Percentiles rank a stretch among this genome's conserved stretches.
Conservation (phyloP, 2,329 filamentous ascomycete species). For the Tolypocladium cylindrosporum region DNA sequence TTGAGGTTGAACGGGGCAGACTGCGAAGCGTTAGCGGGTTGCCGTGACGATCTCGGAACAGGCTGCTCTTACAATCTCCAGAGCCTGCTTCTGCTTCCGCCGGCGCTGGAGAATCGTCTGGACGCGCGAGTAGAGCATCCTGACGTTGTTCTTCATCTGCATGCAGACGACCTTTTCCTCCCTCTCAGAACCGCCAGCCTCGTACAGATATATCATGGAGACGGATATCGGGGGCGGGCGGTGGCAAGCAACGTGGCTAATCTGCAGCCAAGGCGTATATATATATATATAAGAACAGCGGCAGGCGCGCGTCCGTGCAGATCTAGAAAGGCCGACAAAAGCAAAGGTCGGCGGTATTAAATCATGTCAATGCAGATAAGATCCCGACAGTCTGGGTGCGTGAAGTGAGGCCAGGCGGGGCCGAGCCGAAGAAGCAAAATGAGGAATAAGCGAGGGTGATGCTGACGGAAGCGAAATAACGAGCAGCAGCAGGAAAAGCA, state of each 20-base stretch:
- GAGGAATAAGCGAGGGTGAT: not conserved
- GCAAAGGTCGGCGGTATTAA: not conserved
- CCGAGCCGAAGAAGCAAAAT: not conserved
- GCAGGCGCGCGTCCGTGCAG: not conserved
- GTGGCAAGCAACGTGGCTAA: too few relatives aligned
- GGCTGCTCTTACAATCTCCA: constrained; percentile 33
- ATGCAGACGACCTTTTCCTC: constrained; percentile 8
- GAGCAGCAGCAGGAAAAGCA: not conserved
- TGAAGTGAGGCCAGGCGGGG: not conserved
- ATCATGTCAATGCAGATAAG: not conserved
- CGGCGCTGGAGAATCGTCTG: constrained; percentile 31
- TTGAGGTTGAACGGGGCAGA: constrained; percentile 51
- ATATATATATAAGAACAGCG: not conserved
- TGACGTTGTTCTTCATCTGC: constrained; percentile 31
- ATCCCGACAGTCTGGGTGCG: not conserved
- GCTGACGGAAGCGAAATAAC: not conserved
- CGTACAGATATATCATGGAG: not conserved
- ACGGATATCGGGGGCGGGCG: too few relatives aligned
- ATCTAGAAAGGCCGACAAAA: not conserved
- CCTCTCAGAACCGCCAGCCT: not conserved
- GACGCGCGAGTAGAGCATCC: constrained; percentile 32
- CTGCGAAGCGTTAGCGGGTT: constrained; percentile 25
- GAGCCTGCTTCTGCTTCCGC: constrained; percentile 29
- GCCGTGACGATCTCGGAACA: not conserved
- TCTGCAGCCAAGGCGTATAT: too few relatives aligned